Evolutionary conservation across 176 grass and related monocot genomes (phyloP), one percentile per base, ranked within the genome.

Genomic region (Tillandsia fasciculata): DNA sequence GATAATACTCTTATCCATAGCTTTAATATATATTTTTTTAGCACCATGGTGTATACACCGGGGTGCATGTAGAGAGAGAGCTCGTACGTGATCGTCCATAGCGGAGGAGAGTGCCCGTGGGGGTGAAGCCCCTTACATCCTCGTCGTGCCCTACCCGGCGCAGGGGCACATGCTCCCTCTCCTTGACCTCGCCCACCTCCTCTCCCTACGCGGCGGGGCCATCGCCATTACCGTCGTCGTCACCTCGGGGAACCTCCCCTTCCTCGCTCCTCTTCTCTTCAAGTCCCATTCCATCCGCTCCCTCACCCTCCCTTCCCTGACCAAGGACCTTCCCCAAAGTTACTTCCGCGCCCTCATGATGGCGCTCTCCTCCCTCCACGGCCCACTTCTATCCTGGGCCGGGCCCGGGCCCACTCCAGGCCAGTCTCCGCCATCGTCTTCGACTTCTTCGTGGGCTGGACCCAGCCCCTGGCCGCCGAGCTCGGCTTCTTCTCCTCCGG

Each of bases 401-500:
- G 20, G 20, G 20, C 20, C 20, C n/a, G 53, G 18, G 68, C 53
- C 1, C 71, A 67, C 42, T 24, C 59, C 1, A 54, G 75, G 23
- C 83, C 80, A 14, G 53, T 86, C 23, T 73, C 26, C 12, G 75
- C 67, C 50, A 71, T 94, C 64, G 3, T 94, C 17, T 88, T 81
- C 4, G 83, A 94, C 52, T 82, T 81, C 27, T 90, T 94, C 74
- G 69, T 79, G 26, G 83, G 80, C 8, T 94, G 90, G 90, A 83
- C 80, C 66, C 86, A 89, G 24, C 79, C 77, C 5, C 73, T 89
- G 13, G 77, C 86, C 2, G 77, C 20, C 2, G 71, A 89, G 28
- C 53, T 94, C 29, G 75, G 72, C 14, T 89, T 94, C 78, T 79
- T 65, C 48, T 73, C 90, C 2, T 81, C 72, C 0, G 81, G 81